Evolutionary conservation across 768 basidiomycete species (phyloP).

Genomic region (Lyophyllum semitale): DNA sequence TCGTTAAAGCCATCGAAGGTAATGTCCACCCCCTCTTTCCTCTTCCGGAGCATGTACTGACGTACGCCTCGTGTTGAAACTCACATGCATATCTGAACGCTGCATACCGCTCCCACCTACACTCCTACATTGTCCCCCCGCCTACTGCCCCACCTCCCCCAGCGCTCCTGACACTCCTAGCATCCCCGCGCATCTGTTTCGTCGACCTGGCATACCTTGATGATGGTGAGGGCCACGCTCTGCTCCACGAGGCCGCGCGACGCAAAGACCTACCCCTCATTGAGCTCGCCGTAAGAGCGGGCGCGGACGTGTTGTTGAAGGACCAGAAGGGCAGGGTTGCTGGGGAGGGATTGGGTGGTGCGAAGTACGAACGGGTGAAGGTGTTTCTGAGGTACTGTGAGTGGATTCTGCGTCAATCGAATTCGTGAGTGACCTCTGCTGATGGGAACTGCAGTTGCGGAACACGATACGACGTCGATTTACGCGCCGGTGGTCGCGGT

Average conservation of each 20-base stretch:
- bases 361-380: constrained; percentile 79
- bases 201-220: constrained; percentile 84
- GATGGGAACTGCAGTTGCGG: constrained; percentile 70
- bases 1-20: constrained; percentile 70
- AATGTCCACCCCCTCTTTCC: not conserved
- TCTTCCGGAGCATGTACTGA: not conserved
- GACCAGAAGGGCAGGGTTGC: constrained; percentile 72
- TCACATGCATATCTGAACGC: constrained; percentile 77
- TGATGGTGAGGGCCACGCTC: constrained; percentile 69
- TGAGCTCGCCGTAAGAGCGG: constrained; percentile 81
- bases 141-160: constrained; percentile 36
- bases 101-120: constrained; percentile 71
- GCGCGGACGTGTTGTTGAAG: constrained; percentile 86
- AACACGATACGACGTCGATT: constrained; percentile 75
- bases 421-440: not conserved
- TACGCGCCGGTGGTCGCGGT: constrained; percentile 29
- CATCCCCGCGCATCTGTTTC: constrained; percentile 66
- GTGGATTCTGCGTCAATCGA: constrained; percentile 23
- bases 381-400: constrained; percentile 83
- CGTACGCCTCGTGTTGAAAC: constrained; percentile 1
- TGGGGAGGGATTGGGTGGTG: constrained; percentile 59
- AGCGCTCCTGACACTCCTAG: constrained; percentile 57
- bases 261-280: constrained; percentile 80
- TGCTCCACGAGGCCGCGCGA: constrained; percentile 86
- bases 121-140: constrained; percentile 71